phyloP scores from a whole-genome alignment of 345 rosid species.

The Rhizophora apiculata region DNA sequence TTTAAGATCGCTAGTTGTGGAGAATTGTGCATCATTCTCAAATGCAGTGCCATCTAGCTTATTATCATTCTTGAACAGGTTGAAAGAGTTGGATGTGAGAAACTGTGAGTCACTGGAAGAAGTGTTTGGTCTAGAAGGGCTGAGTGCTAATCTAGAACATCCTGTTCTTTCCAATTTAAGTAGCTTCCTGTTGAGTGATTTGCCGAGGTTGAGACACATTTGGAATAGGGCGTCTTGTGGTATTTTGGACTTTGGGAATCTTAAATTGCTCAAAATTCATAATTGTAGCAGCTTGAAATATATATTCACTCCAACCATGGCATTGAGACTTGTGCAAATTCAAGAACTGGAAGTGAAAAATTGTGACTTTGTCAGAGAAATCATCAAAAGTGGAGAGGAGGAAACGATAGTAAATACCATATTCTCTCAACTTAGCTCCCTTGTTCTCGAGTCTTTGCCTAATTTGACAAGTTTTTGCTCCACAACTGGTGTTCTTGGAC shows the following conservation, averaged over 20 bases:
- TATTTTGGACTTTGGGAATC: neutral
- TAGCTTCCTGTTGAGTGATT: constrained; percentile 1
- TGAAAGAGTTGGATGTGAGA: neutral
- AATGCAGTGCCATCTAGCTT: constrained; percentile 6
- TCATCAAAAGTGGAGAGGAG: neutral
- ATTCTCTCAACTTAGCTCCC: neutral
- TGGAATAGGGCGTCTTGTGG: neutral
- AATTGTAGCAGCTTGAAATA: constrained; percentile 12
- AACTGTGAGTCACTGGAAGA: constrained; percentile 8
- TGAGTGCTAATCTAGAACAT: neutral
- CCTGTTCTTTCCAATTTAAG: neutral
- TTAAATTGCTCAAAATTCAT: neutral
- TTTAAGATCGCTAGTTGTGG: neutral
- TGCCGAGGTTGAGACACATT: neutral
- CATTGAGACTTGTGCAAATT: neutral
- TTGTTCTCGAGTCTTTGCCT: constrained; percentile 4
- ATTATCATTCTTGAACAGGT: neutral
- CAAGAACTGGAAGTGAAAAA: neutral
- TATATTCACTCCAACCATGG: constrained; percentile 11
- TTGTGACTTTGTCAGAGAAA: neutral
- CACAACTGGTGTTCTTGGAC: neutral
- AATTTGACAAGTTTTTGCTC: neutral
- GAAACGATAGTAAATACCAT: neutral
- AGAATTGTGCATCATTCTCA: neutral
- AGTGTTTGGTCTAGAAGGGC: constrained; percentile 11